phyloP scores from a whole-genome alignment of 805 yeast species.

The Candida koratica region DNA sequence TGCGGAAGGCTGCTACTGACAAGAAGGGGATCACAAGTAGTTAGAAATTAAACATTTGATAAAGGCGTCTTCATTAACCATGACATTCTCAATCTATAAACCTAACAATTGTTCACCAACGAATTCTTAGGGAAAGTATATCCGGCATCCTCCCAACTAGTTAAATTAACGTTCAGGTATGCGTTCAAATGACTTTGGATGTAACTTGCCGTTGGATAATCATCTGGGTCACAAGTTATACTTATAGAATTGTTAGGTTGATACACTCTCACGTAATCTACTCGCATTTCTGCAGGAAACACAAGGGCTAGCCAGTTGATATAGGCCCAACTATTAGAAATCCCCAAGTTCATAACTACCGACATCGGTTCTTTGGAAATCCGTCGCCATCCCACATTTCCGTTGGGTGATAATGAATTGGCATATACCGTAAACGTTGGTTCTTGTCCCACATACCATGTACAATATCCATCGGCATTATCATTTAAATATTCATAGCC shows the following conservation, averaged over 20 bases:
- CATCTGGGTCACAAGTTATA: constrained; percentile 82
- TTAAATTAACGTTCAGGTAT: constrained; percentile 63
- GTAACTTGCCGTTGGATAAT: constrained; percentile 81
- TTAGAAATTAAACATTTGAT: not conserved
- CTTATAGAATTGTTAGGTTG: constrained; percentile 66
- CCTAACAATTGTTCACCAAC: constrained; percentile 21
- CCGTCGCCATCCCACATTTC: constrained; percentile 80
- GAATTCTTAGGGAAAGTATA: constrained; percentile 43
- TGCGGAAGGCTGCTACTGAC: no score
- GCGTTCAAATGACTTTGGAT: constrained; percentile 67
- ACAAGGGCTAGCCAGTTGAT: constrained; percentile 80
- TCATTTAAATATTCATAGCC: constrained; percentile 75
- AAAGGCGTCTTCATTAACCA: no score
- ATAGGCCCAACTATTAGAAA: constrained; percentile 89
- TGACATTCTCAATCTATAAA: no score
- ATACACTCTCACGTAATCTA: constrained; percentile 89
- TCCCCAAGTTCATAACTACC: constrained; percentile 79
- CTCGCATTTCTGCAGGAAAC: constrained; percentile 73
- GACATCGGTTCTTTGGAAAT: constrained; percentile 93
- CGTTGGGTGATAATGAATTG: constrained; percentile 79
- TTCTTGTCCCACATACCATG: constrained; percentile 80
- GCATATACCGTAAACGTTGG: constrained; percentile 76
- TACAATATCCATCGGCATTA: constrained; percentile 61
- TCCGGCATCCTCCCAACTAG: constrained; percentile 75
- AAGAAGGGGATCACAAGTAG: constrained; percentile 3